phyloP scores from a whole-genome alignment of 2,329 filamentous ascomycete genomes.

The Malbranchea zuffiana region DNA sequence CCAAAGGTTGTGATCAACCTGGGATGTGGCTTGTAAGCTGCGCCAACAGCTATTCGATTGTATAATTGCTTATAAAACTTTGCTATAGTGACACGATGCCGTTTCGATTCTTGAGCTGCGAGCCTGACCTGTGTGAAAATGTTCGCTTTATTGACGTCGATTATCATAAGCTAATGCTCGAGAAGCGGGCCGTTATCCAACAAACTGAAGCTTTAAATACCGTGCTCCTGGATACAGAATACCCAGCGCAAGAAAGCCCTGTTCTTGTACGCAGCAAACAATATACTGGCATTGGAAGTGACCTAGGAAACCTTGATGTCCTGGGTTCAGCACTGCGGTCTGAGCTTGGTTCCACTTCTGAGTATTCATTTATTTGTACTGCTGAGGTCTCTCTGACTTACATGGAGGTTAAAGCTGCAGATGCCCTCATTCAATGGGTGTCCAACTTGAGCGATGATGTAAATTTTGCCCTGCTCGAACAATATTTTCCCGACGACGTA shows the following conservation, averaged over 20 bases:
- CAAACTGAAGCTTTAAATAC: constrained; percentile 50
- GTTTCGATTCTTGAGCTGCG: constrained; percentile 66
- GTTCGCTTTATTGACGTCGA: constrained; percentile 74
- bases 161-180: constrained; percentile 66
- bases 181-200: constrained; percentile 59
- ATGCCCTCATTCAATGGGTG: constrained; percentile 70
- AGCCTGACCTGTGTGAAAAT: constrained; percentile 47
- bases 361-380: constrained; percentile 61
- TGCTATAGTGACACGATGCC: constrained; percentile 65
- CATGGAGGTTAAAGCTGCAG: constrained; percentile 64
- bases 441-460: constrained; percentile 48
- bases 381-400: constrained; percentile 89
- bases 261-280: constrained; percentile 54
- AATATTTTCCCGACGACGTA: constrained; percentile 66
- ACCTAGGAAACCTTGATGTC: constrained; percentile 56
- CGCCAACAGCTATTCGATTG: neutral
- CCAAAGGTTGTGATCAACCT: constrained; percentile 69
- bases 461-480: constrained; percentile 71
- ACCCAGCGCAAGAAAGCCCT: constrained; percentile 18
- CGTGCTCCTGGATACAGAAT: constrained; percentile 39
- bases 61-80: neutral
- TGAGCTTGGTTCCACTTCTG: constrained; percentile 44
- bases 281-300: constrained; percentile 72
- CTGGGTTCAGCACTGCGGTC: constrained; percentile 50
- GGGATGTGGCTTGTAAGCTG: constrained; percentile 76